Base-by-base conservation (phyloP, 805 yeast species). In the Kazachstania taianensis region DNA sequence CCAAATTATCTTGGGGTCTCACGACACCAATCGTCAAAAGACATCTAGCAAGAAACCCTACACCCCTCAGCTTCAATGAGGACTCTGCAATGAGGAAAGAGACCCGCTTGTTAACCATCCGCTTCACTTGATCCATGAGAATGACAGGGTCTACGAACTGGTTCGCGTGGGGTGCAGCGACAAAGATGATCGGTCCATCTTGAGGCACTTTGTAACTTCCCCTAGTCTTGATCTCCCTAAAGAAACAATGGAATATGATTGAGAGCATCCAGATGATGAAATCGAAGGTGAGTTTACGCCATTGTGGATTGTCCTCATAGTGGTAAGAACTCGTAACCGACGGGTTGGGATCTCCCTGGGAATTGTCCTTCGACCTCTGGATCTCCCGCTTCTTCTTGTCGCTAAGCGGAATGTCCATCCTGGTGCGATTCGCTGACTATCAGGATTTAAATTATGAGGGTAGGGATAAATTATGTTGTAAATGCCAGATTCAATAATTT, bases 151-250 rank as follows among this genome's bases (percentile, higher is more conserved):
- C 83, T 24, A 81, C 75, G 43, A 81, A 82, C 50, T 84, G 94
- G 53, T 84, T 84, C n/a, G 95, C 94, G 63, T 89, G 98, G 2
- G 97, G 97, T 2, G 96, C 98, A 8, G 92, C 94, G 24, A 92
- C 97, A 43, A 92, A 79, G 37, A 89, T 80, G 7, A 86, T 78
- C 0, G 97, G 89, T 0, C 96, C 96, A 7, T 69, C 58, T 20
- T 70, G 66, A 10, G 81, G 81, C 34, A 75, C 69, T 32, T 72
- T 71, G 61, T 75, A 84, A 1, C 94, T 85, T 1, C 96, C 96
- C 41, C 97, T 70, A 3, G 92, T 76, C 36, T 84, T 70, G 43
- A 89, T 85, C 53, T 87, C 96, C 40, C 97, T 63, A 62, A 89
- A 89, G 64, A 89, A 89, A 30, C 78, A 67, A 47, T 72, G 70